phyloP scores from a whole-genome alignment of 345 rosid species.

The Erucastrum elatum region DNA sequence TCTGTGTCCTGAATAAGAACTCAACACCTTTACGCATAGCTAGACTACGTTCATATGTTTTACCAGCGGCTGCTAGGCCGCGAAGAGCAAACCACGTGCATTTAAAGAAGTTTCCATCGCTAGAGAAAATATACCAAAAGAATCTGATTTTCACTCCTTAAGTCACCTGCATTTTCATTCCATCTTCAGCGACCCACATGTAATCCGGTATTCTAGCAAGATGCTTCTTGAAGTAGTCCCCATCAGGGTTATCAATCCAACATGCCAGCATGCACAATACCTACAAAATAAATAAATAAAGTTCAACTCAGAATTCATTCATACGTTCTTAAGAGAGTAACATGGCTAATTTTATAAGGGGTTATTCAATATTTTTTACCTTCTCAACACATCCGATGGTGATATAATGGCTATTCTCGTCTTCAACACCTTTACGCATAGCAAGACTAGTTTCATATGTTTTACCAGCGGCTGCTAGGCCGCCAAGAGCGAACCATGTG shows the following conservation, averaged over 20 bases:
- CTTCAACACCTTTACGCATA: constrained; percentile 47
- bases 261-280: constrained; percentile 55
- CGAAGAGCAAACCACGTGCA: background rate
- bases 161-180: constrained; percentile 61
- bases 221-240: constrained; percentile 57
- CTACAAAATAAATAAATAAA: background rate
- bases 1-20: constrained; percentile 45
- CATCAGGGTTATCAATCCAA: constrained; percentile 68
- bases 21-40: constrained; percentile 33
- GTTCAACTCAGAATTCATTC: background rate
- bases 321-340: background rate
- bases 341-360: background rate
- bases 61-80: too few relatives aligned
- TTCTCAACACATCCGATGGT: constrained; percentile 61
- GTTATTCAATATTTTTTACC: constrained; percentile 28
- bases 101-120: background rate
- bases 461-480: too few relatives aligned
- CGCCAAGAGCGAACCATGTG: too few relatives aligned
- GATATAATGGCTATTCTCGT: constrained; percentile 55
- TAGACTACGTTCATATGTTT: too few relatives aligned
- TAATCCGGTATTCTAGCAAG: constrained; percentile 66
- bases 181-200: constrained; percentile 77
- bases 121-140: background rate
- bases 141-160: background rate
- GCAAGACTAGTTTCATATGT: too few relatives aligned